Percentiles rank a stretch among this genome's conserved stretches.
These are phyloP conservation scores for Trifolium subterraneum DNA, from an alignment of 306 rosid genomes.

Conservation along the genomic window DNA sequence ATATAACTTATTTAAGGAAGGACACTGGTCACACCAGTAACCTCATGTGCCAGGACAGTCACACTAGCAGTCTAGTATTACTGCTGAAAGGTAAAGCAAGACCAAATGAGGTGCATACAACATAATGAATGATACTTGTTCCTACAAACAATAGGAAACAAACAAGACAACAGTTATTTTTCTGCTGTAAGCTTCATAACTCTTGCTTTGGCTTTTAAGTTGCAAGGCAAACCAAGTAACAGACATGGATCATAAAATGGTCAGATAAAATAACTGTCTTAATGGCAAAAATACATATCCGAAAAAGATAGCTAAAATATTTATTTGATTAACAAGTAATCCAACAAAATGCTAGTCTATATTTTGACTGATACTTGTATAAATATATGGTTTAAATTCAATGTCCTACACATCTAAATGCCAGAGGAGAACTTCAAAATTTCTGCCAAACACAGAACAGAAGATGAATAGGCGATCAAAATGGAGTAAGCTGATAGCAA, in stretches of 20 bases:
- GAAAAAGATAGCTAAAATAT: constrained; percentile 34
- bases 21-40: too few relatives aligned
- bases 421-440: constrained; percentile 45
- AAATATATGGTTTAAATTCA: constrained; percentile 46
- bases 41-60: too few relatives aligned
- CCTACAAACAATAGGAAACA: too few relatives aligned
- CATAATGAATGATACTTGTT: too few relatives aligned
- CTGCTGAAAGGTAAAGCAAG: too few relatives aligned
- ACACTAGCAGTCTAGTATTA: too few relatives aligned
- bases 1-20: too few relatives aligned
- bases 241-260: background rate
- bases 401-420: constrained; percentile 49
- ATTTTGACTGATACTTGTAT: constrained; percentile 40
- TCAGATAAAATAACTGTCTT: constrained; percentile 30
- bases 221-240: too few relatives aligned
- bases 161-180: too few relatives aligned
- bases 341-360: constrained; percentile 39
- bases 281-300: constrained; percentile 24
- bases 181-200: too few relatives aligned
- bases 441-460: constrained; percentile 28
- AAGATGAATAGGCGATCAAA: constrained; percentile 40
- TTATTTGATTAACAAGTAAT: constrained; percentile 41
- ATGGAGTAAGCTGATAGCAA: constrained; percentile 46
- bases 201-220: too few relatives aligned
- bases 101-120: too few relatives aligned